A percentile compares a stretch with the other conserved stretches of the same genome.
These are phyloP conservation scores for Tothia fuscella DNA, from an alignment of 2,329 filamentous ascomycete genomes.

Conservation along the genomic window DNA sequence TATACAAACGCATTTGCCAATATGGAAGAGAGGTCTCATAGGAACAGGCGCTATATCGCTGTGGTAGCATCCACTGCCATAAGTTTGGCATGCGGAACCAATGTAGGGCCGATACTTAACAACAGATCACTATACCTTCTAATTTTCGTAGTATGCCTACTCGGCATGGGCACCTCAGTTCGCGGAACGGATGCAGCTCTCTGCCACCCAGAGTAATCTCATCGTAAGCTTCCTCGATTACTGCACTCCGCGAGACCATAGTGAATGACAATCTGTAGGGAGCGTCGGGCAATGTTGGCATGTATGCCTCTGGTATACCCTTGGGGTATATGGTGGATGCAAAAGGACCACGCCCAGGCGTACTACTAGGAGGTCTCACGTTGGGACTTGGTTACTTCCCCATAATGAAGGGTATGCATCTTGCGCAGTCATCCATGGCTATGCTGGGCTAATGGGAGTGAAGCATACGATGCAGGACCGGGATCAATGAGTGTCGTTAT, in stretches of 20 bases:
- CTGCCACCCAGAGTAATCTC: slow-evolving; percentile 85
- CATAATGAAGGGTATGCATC: slow-evolving; percentile 48
- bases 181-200: slow-evolving; percentile 71
- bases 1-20: too few relatives aligned
- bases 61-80: slow-evolving; percentile 77
- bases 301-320: slow-evolving; percentile 86
- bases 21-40: slow-evolving; percentile 39
- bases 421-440: background rate
- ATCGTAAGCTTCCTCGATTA: slow-evolving; percentile 48
- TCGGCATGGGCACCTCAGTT: slow-evolving; percentile 97
- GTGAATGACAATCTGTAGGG: slow-evolving; percentile 22
- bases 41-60: slow-evolving; percentile 62
- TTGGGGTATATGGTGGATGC: slow-evolving; percentile 78
- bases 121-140: background rate
- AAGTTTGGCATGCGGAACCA: slow-evolving; percentile 82
- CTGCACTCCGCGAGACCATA: too few relatives aligned
- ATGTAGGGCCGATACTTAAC: slow-evolving; percentile 44
- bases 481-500: slow-evolving; percentile 42
- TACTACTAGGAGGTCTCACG: slow-evolving; percentile 60
- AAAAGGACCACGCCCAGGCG: slow-evolving; percentile 66
- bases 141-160: slow-evolving; percentile 69
- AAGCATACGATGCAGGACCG: slow-evolving; percentile 59
- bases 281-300: slow-evolving; percentile 74
- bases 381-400: slow-evolving; percentile 77
- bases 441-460: too few relatives aligned